phyloP scores from a whole-genome alignment of 2,329 filamentous ascomycete species.

The Juglanconis sp. region DNA sequence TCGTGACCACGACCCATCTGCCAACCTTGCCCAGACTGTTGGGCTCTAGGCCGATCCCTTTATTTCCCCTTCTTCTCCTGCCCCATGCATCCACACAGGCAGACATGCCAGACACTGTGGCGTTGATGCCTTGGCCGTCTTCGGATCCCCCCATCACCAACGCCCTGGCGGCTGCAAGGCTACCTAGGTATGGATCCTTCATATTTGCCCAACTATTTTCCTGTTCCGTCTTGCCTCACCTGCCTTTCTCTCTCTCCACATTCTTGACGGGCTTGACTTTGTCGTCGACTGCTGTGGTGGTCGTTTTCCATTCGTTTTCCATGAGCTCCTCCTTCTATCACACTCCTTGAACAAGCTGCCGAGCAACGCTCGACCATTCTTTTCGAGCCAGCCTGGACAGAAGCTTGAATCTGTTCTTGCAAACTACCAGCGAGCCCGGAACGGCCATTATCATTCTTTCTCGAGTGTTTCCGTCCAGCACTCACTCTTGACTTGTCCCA shows the following conservation, averaged over 20 bases:
- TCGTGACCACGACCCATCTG: no score
- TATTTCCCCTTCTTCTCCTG: no score
- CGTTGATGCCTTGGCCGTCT: not conserved
- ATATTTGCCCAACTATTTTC: not conserved
- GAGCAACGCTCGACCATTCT: conserved; percentile 5
- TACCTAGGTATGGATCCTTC: not conserved
- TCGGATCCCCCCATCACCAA: not conserved
- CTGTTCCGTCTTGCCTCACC: not conserved
- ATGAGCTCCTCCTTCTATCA: not conserved
- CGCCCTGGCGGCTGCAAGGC: not conserved
- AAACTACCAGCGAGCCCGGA: not conserved
- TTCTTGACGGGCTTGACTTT: not conserved
- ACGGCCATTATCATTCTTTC: not conserved
- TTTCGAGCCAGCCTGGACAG: not conserved
- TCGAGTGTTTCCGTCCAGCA: conserved; percentile 34
- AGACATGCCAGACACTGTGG: not conserved
- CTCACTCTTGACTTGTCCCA: not conserved
- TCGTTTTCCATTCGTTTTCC: not conserved
- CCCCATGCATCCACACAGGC: no score
- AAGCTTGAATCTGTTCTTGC: not conserved
- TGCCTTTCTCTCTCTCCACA: not conserved
- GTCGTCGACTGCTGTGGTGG: not conserved
- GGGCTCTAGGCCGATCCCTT: no score
- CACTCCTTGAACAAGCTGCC: conserved; percentile 13
- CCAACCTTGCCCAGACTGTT: no score